Base-by-base conservation (phyloP, 352 stramenopile species). In the Globisporangium cystogenes region DNA sequence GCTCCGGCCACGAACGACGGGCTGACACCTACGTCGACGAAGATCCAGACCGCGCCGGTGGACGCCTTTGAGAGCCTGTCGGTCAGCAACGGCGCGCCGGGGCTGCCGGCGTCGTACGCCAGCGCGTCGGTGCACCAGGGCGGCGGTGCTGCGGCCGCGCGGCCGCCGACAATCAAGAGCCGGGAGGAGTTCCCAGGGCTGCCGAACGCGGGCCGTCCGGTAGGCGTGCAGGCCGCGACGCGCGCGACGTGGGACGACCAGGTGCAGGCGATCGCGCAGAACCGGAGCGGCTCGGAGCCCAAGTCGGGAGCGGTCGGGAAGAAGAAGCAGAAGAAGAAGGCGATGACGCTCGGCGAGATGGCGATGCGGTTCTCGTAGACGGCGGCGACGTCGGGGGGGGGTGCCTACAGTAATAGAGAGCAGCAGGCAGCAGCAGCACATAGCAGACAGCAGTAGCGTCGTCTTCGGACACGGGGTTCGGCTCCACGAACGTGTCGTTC, bases 271-370 rank as follows among this genome's bases (percentile, higher is more conserved):
- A 90, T 92, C 47, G 82, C 74, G 33, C 75, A 89, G 50, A 84
- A 87, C 54, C 76, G 78, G 35, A 2, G n/a, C 29, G n/a, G 55
- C 5, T 10, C n/a, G 21, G 40, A 45, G n/a, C 20, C 12, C 10
- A 45, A 45, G 20, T 12, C 48, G 60, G n/a, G 66, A 52, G n/a
- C n/a, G n/a, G 16, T 12, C 24, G 65, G 74, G 46, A 84, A 87
- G 66, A 78, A 84, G 60, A 91, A 88, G 53, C 73, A 88, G 45
- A 90, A 94, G 67, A 94, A 94, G 69, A 92, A 90, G 57, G 77
- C 55, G 48, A 86, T 91, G 75, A 77, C 79, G 33, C 68, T 94
- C 4, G 74, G 64, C 26, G 81, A 92, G 62, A 78, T 94, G 60
- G 84, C 81, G 49, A 92, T 92, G 81, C 62, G 82, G 51, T 91